These are phyloP conservation scores for Euphorbia celastroides DNA, from an alignment of 441 rosid species.

Conservation along the genomic window DNA sequence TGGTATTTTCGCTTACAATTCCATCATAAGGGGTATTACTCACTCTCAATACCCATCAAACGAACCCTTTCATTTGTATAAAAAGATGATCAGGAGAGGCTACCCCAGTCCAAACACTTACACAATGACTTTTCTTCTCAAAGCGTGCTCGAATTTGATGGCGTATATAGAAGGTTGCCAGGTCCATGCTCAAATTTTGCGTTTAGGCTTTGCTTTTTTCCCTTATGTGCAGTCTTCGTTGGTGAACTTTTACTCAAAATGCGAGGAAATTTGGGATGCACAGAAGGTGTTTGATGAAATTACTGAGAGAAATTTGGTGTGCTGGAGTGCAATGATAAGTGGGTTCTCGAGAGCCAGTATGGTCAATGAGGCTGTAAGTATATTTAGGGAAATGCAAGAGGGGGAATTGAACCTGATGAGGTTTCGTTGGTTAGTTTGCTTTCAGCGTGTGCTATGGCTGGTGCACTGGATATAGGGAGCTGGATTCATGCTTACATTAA, in stretches of 20 bases:
- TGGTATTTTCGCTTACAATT: conserved; percentile 17
- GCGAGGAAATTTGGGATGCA: conserved; percentile 33
- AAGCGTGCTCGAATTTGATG: conserved; percentile 13
- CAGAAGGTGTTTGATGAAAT: conserved; percentile 51
- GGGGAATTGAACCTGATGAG: conserved; percentile 38
- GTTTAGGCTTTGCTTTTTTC: conserved; percentile 13
- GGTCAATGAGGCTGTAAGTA: conserved; percentile 45
- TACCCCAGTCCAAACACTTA: conserved; percentile 19
- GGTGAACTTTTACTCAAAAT: conserved; percentile 44
- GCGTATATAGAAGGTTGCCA: conserved; percentile 18
- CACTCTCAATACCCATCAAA: conserved; percentile 12
- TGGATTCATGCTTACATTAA: conserved; percentile 21
- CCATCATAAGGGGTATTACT: conserved; percentile 14
- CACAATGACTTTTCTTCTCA: conserved; percentile 19
- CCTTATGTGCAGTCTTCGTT: conserved; percentile 30
- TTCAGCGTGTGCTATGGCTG: conserved; percentile 24
- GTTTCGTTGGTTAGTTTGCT: conserved; percentile 35
- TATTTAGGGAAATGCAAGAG: conserved; percentile 41
- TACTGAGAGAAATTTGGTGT: conserved; percentile 57
- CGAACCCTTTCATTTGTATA: conserved; percentile 12
- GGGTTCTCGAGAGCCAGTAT: conserved; percentile 56
- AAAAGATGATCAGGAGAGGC: conserved; percentile 13
- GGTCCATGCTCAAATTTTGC: conserved; percentile 14
- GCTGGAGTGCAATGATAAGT: conserved; percentile 66
- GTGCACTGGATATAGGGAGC: conserved; percentile 25